phyloP scores from a whole-genome alignment of 768 basidiomycete genomes.

The Russula vinacea region DNA sequence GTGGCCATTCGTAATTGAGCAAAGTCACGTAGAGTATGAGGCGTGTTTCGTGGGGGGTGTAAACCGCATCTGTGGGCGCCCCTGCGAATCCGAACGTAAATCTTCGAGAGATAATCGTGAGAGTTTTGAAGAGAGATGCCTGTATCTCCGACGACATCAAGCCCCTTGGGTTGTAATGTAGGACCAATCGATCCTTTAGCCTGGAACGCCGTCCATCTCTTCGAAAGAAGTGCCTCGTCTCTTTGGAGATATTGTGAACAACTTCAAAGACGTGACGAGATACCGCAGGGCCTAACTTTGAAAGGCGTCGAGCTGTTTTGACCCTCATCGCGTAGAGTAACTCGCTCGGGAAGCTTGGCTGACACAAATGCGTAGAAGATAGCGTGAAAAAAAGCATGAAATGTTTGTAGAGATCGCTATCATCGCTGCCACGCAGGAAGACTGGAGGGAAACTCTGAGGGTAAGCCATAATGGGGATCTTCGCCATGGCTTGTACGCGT shows the following conservation, averaged over 20 bases:
- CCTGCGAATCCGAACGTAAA: neutral
- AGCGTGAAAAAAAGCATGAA: conserved; percentile 11
- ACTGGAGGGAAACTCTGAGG: conserved; percentile 44
- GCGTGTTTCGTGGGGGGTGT: neutral
- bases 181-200: too few species aligned
- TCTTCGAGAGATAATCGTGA: neutral
- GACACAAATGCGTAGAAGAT: neutral
- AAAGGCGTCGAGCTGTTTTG: conserved; percentile 5
- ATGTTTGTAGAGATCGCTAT: neutral
- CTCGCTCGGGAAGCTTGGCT: neutral
- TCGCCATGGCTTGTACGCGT: conserved; percentile 32
- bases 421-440: conserved; percentile 23
- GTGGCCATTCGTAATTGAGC: neutral
- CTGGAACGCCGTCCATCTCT: conserved; percentile 1
- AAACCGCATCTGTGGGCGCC: neutral
- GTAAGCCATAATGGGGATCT: conserved; percentile 45
- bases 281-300: neutral
- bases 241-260: neutral
- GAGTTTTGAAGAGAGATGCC: conserved; percentile 1
- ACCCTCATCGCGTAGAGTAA: conserved; percentile 7
- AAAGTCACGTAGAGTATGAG: conserved; percentile 1
- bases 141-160: conserved; percentile 1
- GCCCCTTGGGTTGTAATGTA: neutral
- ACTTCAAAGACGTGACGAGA: neutral
- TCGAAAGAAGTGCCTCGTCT: neutral